Evolutionary conservation across 2,329 filamentous ascomycete genomes (phyloP), one percentile per base, ranked within the genome.

Genomic region (Microdochium nivale): DNA sequence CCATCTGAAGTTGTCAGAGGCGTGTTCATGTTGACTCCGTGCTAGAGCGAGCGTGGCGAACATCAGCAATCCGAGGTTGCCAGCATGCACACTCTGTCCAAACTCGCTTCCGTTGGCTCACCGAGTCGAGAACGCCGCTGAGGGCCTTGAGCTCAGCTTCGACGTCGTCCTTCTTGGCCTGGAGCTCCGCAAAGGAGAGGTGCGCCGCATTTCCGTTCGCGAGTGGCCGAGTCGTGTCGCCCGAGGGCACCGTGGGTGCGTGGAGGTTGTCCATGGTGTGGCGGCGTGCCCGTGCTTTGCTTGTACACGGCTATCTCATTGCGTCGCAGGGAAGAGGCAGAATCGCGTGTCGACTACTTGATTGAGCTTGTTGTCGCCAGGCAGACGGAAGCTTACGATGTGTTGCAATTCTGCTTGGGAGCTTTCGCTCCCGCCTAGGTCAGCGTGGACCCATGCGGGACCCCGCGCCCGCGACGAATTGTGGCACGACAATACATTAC

Each of bases 11-110:
- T 96, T 24, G 90, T 82, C 37, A 99, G 80, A 53, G 83, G 78
- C 8, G 94, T 96, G 61, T 86, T 85, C 94, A 99, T 99, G 62
- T 87, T 85, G 50, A 96, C 92, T 46, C 87, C 84, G 74, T 97
- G 92, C 91, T 96, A 47, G 61, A 13, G 30, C 25, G 35, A 32
- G 14, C 19, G 25, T 21, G 47, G 27, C 11, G 47, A 23, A 43
- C 25, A 30, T 32, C 37, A 35, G 51, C 27, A 32, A 49, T n/a
- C 47, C 14, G 24, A 25, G 24, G 21, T 44, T 14, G 48, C 59
- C 54, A n/a, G 21, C 43, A 51, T 23, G 25, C 9, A 11, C 27
- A 11, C 9, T 3, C 40, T 13, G 19, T 5, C 19, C 14, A 24
- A 24, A 30, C 10, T n/a, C n/a, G 48, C 27, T n/a, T 32, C 2